Evolutionary conservation across 768 basidiomycete genomes (phyloP).

Genomic region (Lactarius deliciosus): DNA sequence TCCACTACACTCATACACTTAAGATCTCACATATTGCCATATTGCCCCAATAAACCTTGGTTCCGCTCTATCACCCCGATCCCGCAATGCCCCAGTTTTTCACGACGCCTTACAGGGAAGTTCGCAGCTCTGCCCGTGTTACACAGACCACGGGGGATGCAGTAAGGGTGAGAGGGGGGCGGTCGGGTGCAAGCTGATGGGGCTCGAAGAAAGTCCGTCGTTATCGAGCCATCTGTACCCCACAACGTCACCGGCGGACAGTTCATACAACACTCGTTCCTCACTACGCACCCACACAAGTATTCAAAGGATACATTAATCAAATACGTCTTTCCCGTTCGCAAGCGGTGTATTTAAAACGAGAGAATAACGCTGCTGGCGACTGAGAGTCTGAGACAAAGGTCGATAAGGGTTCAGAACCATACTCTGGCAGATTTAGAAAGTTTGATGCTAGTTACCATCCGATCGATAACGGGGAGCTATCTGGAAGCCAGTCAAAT

Average conservation of each 20-base stretch:
- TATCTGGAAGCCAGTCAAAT: neutral
- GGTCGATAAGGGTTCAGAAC: constrained; percentile 5
- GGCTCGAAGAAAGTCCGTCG: neutral
- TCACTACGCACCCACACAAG: neutral
- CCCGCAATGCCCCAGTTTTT: too few relatives aligned
- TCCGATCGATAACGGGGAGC: constrained; percentile 18
- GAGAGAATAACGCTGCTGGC: neutral
- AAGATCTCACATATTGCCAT: too few relatives aligned
- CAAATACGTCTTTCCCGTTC: constrained; percentile 3
- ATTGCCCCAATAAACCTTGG: too few relatives aligned
- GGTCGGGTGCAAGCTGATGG: neutral
- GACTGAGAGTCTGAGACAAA: neutral
- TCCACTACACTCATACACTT: too few relatives aligned
- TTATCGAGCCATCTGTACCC: neutral
- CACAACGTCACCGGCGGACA: neutral
- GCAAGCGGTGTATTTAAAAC: neutral
- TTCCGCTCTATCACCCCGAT: too few relatives aligned
- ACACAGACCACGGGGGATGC: neutral
- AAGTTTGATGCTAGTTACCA: constrained; percentile 15
- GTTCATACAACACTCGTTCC: neutral
- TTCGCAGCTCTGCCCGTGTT: neutral
- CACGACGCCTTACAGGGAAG: neutral
- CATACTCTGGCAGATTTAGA: constrained; percentile 2
- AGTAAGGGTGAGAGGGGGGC: neutral
- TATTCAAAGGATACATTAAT: constrained; percentile 8